Evolutionary conservation across 345 rosid species (phyloP), one percentile per base, ranked within the genome.

Genomic region (Gossypium ekmanianum): DNA sequence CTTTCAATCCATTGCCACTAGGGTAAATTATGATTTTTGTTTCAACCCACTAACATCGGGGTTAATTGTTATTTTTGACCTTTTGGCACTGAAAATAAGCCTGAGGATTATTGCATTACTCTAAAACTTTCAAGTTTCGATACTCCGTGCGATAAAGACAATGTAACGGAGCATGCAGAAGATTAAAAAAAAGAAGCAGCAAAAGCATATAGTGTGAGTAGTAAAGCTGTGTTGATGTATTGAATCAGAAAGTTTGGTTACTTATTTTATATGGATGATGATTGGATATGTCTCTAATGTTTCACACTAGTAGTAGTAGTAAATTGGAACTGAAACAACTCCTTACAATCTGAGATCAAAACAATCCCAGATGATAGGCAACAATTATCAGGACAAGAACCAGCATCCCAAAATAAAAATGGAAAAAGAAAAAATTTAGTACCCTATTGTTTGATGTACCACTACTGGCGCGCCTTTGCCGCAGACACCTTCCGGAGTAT

Each of bases 401-500:
- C 77, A 62, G 82, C 80, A 61, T 74, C 77, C 68, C 79, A 41
- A 59, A 65, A 14, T 55, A 8, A 18, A 13, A 64, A 75, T 43
- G 44, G 4, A 18, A 65, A 65, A 70, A 24, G 11, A 11, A 61
- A 61, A 58, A 75, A 76, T 34, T 59, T 65, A 48, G 61, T 70
- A 66, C 61, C 63, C 73, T 76, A 72, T 27, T 71, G 76, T 43
- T 79, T 64, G 57, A 75, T 74, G 82, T 66, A 52, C 82, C 77
- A 76, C 63, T 55, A 73, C 73, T 65, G 79, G 69, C 51, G 43
- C 43, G 72, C 74, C 80, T 34, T 79, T 62, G 68, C 87, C 52
- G 71, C 77, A 56, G 82, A 83, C 79, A 85, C 81, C 87, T 81
- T 82, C 84, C 77, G 29, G 79, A 83, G 83, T 78, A 82, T 81